Evolutionary conservation across 2,329 filamentous ascomycete species (phyloP).

Genomic region (Diaporthe sp.): DNA sequence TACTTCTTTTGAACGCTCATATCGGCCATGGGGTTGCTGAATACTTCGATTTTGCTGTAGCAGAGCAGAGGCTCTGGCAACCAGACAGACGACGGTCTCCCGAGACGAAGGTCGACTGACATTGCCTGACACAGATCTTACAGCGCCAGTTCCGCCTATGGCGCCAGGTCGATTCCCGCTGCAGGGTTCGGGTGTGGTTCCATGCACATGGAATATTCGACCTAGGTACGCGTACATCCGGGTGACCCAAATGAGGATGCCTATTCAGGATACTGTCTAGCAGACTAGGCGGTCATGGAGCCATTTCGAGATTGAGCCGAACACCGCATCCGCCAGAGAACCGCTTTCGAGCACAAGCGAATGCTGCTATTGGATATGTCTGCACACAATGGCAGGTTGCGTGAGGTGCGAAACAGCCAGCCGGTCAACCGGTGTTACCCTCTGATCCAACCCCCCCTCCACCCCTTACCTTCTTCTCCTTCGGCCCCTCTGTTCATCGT

Average conservation of each 20-base stretch:
- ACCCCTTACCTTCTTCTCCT: background rate
- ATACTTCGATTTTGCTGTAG: background rate
- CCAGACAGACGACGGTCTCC: no score
- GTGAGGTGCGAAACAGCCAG: conserved; percentile 21
- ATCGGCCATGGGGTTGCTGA: no score
- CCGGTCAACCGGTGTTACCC: conserved; percentile 25
- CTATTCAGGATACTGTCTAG: background rate
- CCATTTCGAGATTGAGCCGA: conserved; percentile 24
- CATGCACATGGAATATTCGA: background rate
- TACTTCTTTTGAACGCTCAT: no score
- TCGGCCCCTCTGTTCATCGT: conserved; percentile 1
- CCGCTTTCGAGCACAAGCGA: background rate
- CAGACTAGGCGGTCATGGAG: conserved; percentile 5
- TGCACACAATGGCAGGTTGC: conserved; percentile 16
- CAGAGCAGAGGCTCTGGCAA: background rate
- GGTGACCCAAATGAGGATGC: conserved; percentile 5
- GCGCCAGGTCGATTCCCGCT: background rate
- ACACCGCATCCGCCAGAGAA: background rate
- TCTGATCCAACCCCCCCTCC: conserved; percentile 14
- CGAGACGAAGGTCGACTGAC: background rate
- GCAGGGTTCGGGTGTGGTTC: background rate
- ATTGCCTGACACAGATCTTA: background rate
- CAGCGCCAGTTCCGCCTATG: background rate
- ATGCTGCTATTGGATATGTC: conserved; percentile 7
- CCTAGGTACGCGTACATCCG: background rate